phyloP scores from a whole-genome alignment of 805 yeast genomes.

The Schwanniomyces sp. region DNA sequence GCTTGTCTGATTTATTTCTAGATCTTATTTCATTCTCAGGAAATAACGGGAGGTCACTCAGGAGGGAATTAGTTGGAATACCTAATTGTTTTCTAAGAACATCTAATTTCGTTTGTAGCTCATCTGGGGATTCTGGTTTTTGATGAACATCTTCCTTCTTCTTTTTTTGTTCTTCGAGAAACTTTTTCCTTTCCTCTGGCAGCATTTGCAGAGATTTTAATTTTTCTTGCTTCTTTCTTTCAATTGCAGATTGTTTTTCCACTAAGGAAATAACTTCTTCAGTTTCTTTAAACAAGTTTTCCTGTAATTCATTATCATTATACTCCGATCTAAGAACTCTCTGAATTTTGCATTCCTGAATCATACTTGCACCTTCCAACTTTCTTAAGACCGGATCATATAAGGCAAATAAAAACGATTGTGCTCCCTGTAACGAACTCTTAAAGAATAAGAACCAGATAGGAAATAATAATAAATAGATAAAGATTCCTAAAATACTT shows the following conservation, averaged over 20 bases:
- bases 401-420: constrained; percentile 67
- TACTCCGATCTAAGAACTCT: constrained; percentile 63
- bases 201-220: constrained; percentile 16
- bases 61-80: constrained; percentile 1
- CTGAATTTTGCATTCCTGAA: constrained; percentile 69
- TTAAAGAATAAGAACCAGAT: constrained; percentile 80
- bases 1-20: not conserved
- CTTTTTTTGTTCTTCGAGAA: constrained; percentile 12
- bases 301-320: constrained; percentile 59
- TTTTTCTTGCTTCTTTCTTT: constrained; percentile 47
- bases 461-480: constrained; percentile 72
- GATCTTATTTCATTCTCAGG: constrained; percentile 17
- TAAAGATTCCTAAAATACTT: constrained; percentile 56
- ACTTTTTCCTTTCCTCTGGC: constrained; percentile 15
- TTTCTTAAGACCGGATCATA: constrained; percentile 69
- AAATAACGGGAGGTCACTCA: constrained; percentile 23
- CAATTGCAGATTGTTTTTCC: constrained; percentile 73
- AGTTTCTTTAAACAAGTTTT: constrained; percentile 59
- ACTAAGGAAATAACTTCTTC: constrained; percentile 51
- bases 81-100: constrained; percentile 24
- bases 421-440: constrained; percentile 76
- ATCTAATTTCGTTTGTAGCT: constrained; percentile 33
- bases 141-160: constrained; percentile 24
- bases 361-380: constrained; percentile 63
- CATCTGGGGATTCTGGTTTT: constrained; percentile 36